phyloP scores from a whole-genome alignment of 1,139 yeast genomes.

The Zhuliangozyma blackwelliae region DNA sequence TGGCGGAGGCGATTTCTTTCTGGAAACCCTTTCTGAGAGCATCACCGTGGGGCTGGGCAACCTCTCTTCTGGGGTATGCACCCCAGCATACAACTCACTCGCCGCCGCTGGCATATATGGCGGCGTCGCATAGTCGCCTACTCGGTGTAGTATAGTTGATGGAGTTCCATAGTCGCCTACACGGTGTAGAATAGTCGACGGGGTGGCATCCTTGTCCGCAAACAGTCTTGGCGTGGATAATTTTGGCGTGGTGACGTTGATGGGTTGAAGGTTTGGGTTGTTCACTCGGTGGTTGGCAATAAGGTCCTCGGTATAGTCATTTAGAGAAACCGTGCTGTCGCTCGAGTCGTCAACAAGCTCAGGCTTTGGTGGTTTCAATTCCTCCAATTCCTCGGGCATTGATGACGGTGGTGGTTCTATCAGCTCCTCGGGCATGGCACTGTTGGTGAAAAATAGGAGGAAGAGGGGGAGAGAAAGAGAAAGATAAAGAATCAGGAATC shows the following conservation, averaged over 20 bases:
- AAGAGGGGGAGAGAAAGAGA: not conserved
- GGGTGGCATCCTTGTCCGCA: too few species aligned
- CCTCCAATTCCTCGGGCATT: not conserved
- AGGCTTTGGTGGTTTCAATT: not conserved
- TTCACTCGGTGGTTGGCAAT: conserved; percentile 1
- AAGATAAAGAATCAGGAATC: too few species aligned
- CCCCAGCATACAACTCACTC: not conserved
- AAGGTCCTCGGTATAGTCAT: conserved; percentile 3
- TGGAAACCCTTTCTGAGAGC: not conserved
- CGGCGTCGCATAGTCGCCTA: too few species aligned
- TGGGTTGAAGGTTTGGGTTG: conserved; percentile 4
- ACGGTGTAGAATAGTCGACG: too few species aligned
- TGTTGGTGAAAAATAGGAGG: not conserved
- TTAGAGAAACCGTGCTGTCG: conserved; percentile 1
- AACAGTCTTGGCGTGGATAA: too few species aligned
- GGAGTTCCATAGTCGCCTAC: too few species aligned
- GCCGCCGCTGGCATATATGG: too few species aligned
- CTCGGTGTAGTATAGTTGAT: too few species aligned
- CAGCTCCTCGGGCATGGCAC: not conserved
- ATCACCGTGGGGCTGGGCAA: conserved; percentile 1
- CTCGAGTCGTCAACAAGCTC: not conserved
- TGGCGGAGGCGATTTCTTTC: too few species aligned
- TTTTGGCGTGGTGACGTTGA: not conserved
- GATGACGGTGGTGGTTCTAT: not conserved
- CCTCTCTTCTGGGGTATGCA: not conserved